Conservation (phyloP, 2,329 filamentous ascomycete genomes). For the Aspergillus luchuensis region DNA sequence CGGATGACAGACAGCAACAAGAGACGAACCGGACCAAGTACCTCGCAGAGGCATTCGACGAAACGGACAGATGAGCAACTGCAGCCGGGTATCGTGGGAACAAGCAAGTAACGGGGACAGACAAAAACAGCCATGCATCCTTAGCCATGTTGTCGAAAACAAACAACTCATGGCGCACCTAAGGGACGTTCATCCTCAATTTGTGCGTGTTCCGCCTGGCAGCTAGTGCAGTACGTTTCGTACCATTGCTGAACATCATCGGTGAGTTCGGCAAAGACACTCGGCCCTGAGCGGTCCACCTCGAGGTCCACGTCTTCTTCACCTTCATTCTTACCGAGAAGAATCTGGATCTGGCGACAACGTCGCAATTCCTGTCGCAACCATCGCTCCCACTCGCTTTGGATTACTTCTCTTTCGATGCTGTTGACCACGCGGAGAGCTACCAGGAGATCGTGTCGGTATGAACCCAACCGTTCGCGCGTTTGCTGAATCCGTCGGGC, state of each 20-base stretch:
- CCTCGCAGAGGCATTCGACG: slow-evolving; percentile 7
- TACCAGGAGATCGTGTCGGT: slow-evolving; percentile 87
- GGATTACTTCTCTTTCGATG: slow-evolving; percentile 81
- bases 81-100: slow-evolving; percentile 36
- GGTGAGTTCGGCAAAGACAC: slow-evolving; percentile 37
- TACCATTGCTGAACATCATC: slow-evolving; percentile 59
- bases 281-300: slow-evolving; percentile 28
- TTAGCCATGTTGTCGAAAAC: background rate
- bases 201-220: slow-evolving; percentile 48
- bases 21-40: slow-evolving; percentile 2
- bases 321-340: slow-evolving; percentile 41
- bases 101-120: slow-evolving; percentile 16
- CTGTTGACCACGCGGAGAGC: slow-evolving; percentile 87
- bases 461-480: slow-evolving; percentile 78
- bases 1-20: slow-evolving; percentile 1
- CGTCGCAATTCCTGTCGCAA: slow-evolving; percentile 74
- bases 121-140: slow-evolving; percentile 1
- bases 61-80: slow-evolving; percentile 20
- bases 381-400: slow-evolving; percentile 93
- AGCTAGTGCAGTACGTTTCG: slow-evolving; percentile 64
- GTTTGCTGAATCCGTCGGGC: slow-evolving; percentile 70
- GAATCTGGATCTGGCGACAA: slow-evolving; percentile 65
- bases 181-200: slow-evolving; percentile 26
- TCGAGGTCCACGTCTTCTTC: slow-evolving; percentile 27
- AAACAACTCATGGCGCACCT: slow-evolving; percentile 20